A percentile compares a stretch with the other conserved stretches of the same genome.
Conservation (phyloP, 495 filamentous ascomycete species). For the Xylaria flabelliformis region DNA sequence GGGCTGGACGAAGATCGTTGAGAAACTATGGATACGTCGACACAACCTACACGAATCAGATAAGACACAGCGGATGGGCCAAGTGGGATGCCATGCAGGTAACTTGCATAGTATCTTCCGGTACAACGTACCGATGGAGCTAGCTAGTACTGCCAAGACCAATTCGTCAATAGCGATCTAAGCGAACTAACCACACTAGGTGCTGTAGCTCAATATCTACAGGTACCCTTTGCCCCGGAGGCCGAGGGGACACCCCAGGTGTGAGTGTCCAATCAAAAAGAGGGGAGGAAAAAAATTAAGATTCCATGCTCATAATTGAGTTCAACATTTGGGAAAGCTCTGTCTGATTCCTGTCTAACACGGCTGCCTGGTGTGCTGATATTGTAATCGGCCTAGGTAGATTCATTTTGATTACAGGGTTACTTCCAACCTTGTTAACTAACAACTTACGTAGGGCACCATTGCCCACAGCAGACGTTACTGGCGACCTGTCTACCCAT, state of each 20-base stretch:
- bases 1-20: conserved; percentile 34
- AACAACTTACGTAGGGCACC: not conserved
- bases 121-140: not conserved
- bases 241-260: conserved; percentile 11
- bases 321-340: conserved; percentile 47
- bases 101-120: conserved; percentile 1
- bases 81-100: not conserved
- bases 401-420: conserved; percentile 11
- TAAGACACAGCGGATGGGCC: not conserved
- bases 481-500: not conserved
- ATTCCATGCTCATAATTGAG: conserved; percentile 31
- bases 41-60: conserved; percentile 8
- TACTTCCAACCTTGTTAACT: not conserved
- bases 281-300: conserved; percentile 16
- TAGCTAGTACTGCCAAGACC: not conserved
- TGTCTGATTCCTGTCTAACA: conserved; percentile 26
- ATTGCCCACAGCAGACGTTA: not conserved
- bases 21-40: conserved; percentile 33
- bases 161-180: not conserved
- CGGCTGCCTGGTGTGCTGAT: conserved; percentile 22
- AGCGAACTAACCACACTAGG: not conserved
- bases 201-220: conserved; percentile 8
- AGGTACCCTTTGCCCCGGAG: conserved; percentile 23
- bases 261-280: conserved; percentile 16
- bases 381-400: not conserved